Evolutionary conservation across 2,329 filamentous ascomycete species (phyloP), one percentile per base, ranked within the genome.

Genomic region (Diaporthe batatas): DNA sequence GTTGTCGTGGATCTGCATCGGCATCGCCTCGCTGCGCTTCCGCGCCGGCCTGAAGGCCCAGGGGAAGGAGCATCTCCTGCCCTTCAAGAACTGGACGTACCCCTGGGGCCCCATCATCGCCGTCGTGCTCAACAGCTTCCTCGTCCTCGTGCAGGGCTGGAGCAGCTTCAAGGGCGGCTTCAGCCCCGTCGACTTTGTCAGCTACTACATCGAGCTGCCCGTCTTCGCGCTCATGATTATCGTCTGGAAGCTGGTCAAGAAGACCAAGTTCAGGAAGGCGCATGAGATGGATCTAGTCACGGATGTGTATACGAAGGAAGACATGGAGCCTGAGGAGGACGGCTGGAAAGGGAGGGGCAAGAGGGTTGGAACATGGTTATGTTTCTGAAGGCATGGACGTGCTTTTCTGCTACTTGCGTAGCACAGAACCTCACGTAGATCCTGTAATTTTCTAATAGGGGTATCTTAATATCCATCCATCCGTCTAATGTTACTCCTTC

Each of bases 71-170:
- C 88, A 91, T 73, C 83, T 88, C 0, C 83, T 92, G 0, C 90
- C 91, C 0, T 92, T 90, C 81, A 88, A 86, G 74, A 92, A 92
- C 77, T 91, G 89, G 88, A 91, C 90, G 0, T 92, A 92, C 74
- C 91, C 91, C 0, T 87, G 84, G 72, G 90, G 91, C 0, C 90
- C 91, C 0, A 86, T 88, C 78, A 77, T 89, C 23, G 87, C 86
- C 7, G 84, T 92, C 18, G 74, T 88, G 0, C 82, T 92, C 51
- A 91, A 91, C 77, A 83, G 79, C 70, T 84, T 92, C 34, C 83
- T 93, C 12, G 87, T 92, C 4, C 83, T 92, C 1, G 85, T 91
- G 0, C 91, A 92, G 76, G 91, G 91, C 2, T 92, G 88, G 88
- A 86, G 82, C 76, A 89, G 86, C 70, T 92, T 92, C 81, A 90